Percentiles rank a stretch among this genome's conserved stretches.
Conservation (phyloP, 2,329 filamentous ascomycete genomes). For the Cucurbitaria berberidis region DNA sequence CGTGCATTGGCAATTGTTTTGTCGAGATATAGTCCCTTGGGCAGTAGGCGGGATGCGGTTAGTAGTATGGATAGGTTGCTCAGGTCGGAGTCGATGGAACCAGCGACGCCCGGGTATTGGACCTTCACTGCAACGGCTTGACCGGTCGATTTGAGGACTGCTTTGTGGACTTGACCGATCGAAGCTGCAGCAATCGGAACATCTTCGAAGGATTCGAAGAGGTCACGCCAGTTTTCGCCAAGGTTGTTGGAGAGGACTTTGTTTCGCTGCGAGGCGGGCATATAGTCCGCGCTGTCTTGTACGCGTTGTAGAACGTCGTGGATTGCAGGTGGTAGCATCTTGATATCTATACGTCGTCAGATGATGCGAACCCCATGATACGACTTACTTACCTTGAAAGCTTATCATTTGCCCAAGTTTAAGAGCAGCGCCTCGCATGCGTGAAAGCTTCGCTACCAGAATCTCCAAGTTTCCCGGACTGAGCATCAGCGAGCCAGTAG, state of each 20-base stretch:
- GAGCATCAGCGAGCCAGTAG: constrained; percentile 78
- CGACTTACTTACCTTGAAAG: constrained; percentile 68
- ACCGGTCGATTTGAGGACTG: constrained; percentile 75
- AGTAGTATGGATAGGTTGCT: constrained; percentile 91
- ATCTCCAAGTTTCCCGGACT: constrained; percentile 92
- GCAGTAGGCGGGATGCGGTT: constrained; percentile 86
- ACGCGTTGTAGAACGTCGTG: constrained; percentile 91
- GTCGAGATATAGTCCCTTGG: constrained; percentile 90
- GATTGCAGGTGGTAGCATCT: constrained; percentile 87
- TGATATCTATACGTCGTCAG: constrained; percentile 67
- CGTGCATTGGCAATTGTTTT: constrained; percentile 97
- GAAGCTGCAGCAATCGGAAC: constrained; percentile 93
- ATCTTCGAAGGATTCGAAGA: constrained; percentile 87
- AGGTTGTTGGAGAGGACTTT: constrained; percentile 80
- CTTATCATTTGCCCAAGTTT: constrained; percentile 98
- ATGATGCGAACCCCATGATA: not conserved
- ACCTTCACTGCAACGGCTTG: constrained; percentile 90
- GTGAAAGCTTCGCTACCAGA: constrained; percentile 87
- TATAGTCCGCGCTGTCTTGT: constrained; percentile 96
- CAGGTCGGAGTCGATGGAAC: constrained; percentile 94
- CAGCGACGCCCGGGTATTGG: constrained; percentile 94
- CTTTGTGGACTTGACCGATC: constrained; percentile 94
- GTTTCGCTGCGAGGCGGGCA: constrained; percentile 92
- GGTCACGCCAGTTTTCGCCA: constrained; percentile 80
- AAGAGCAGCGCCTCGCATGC: constrained; percentile 95